These are phyloP conservation scores for Cryptosporidium baileyi DNA, from an alignment of 169 alveolate genomes.

Conservation along the genomic window DNA sequence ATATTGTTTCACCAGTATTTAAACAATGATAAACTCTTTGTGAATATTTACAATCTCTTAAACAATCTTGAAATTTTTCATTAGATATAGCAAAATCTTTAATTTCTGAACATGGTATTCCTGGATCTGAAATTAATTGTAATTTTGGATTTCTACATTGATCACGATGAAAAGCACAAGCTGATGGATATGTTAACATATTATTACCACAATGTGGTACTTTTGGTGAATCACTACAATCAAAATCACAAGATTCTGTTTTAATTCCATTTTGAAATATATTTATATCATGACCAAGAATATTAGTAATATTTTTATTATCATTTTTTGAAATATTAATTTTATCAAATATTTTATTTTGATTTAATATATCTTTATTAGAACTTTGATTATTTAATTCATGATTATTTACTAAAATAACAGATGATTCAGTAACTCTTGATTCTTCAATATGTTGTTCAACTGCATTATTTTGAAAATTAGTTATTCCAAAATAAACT, in stretches of 20 bases:
- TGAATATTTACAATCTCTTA: constrained; percentile 35
- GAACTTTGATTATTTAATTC: neutral
- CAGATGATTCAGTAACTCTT: neutral
- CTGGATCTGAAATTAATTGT: constrained; percentile 43
- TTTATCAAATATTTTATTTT: neutral
- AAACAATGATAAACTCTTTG: constrained; percentile 51
- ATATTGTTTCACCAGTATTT: constrained; percentile 58
- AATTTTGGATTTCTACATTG: constrained; percentile 44
- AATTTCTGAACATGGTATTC: constrained; percentile 50
- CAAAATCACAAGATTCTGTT: constrained; percentile 48
- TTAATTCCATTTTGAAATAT: constrained; percentile 19
- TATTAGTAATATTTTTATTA: neutral
- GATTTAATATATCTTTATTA: neutral
- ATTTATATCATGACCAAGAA: constrained; percentile 3
- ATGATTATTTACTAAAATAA: neutral
- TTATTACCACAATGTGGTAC: constrained; percentile 64
- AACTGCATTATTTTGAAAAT: constrained; percentile 6
- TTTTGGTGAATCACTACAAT: constrained; percentile 50
- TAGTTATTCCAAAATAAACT: constrained; percentile 26
- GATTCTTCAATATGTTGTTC: constrained; percentile 11
- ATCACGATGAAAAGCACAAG: constrained; percentile 62
- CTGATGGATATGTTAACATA: constrained; percentile 58
- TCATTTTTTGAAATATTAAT: neutral
- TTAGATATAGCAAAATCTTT: neutral
- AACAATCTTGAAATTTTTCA: constrained; percentile 47